These are phyloP conservation scores for Nowakowskiella sp. DNA, from an alignment of 192 early-diverging fungal species.

Conservation along the genomic window DNA sequence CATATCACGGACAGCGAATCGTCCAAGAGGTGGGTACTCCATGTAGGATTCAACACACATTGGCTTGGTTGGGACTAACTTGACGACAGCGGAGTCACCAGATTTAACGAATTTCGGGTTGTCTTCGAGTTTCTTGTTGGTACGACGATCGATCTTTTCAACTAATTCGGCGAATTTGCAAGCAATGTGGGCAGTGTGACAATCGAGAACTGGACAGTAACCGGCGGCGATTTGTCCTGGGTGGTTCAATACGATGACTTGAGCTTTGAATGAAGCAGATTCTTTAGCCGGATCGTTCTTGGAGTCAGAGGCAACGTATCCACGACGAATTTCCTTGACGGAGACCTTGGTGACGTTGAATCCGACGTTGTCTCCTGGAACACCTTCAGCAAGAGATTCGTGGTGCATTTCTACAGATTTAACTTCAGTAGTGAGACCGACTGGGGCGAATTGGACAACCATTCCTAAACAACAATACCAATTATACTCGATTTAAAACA, in stretches of 20 bases:
- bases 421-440: slow-evolving; percentile 84
- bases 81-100: slow-evolving; percentile 91
- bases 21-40: slow-evolving; percentile 89
- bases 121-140: slow-evolving; percentile 88
- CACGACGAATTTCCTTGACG: slow-evolving; percentile 96
- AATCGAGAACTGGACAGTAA: slow-evolving; percentile 91
- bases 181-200: slow-evolving; percentile 95
- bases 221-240: slow-evolving; percentile 90
- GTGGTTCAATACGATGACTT: slow-evolving; percentile 95
- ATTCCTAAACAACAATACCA: slow-evolving; percentile 19
- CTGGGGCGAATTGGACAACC: slow-evolving; percentile 76
- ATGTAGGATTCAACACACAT: slow-evolving; percentile 92
- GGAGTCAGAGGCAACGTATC: slow-evolving; percentile 90
- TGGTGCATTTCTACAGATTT: slow-evolving; percentile 99
- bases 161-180: slow-evolving; percentile 88
- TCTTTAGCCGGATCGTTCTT: slow-evolving; percentile 97
- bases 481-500: no score
- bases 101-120: slow-evolving; percentile 93
- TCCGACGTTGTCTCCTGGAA: slow-evolving; percentile 95
- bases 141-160: slow-evolving; percentile 94
- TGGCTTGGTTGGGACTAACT: slow-evolving; percentile 91
- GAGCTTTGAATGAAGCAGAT: slow-evolving; percentile 81
- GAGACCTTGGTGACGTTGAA: slow-evolving; percentile 99
- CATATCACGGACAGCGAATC: slow-evolving; percentile 97
- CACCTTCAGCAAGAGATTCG: slow-evolving; percentile 78